Evolutionary conservation across 768 basidiomycete genomes (phyloP), one percentile per base, ranked within the genome.

Genomic region (Postia placenta): DNA sequence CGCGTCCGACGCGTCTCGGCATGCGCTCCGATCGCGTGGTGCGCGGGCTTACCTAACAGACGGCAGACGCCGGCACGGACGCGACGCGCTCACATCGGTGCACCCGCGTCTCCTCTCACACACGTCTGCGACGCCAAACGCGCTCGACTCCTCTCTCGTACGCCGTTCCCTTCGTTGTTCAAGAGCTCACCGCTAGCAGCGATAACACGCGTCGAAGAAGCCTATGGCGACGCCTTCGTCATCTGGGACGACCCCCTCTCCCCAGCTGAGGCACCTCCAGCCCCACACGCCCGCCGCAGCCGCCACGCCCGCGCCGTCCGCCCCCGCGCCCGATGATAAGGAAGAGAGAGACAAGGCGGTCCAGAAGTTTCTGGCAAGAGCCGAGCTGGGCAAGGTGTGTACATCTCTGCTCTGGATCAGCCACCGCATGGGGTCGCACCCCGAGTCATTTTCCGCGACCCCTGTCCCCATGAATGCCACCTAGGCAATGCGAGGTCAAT

Each of bases 221-320:
- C 43, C 51, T 42, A 90, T 89, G 87, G 81, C 85, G 60, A 83
- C 87, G 33, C 85, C 88, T 49, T 80, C 85, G 53, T 89, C 86
- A 58, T 86, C 87, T 54, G 76, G 85, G 59, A 90, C 88, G 63
- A 88, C 87, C 50, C 81, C 84, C 60, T 91, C 88, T 43, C 88
- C 88, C 22, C 82, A 83, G 55, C 73, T 82, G 64, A 67, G 76
- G 63, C 85, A 78, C 71, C 70, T 80, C 50, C 74, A 74, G 50
- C 75, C 68, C 22, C 52, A 50, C 47, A 66, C 68, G 25, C 57
- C 72, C 56, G 67, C 71, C 59, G 67, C 70, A 56, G 51, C 71
- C 42, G 45, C 67, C 33, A 51, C 63, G 51, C 56, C 70, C 41
- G 48, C 64, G 30, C 64, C 65, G 12, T 75, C 78, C 60, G 60